Conservation (phyloP, 139 green algal genomes). For the Chlorella sp. region DNA sequence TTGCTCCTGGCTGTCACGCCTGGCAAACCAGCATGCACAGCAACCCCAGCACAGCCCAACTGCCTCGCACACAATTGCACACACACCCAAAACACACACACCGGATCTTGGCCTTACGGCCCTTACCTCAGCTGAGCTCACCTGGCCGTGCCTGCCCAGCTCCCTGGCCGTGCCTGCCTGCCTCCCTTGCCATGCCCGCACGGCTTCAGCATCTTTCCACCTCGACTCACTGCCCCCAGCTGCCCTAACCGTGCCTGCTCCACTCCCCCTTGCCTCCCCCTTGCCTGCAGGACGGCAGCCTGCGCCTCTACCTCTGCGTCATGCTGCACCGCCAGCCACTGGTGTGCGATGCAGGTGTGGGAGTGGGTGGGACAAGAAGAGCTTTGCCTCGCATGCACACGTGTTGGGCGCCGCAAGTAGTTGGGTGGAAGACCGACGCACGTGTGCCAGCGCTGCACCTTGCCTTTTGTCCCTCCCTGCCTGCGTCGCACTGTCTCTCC, state of each 20-base stretch:
- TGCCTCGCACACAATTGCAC: too few relatives aligned
- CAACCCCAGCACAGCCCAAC: too few relatives aligned
- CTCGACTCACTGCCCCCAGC: background rate
- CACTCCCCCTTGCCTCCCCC: background rate
- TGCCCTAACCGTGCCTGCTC: background rate
- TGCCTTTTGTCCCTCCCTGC: background rate
- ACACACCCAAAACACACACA: too few relatives aligned
- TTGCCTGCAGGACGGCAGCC: conserved; percentile 70
- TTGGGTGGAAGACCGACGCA: background rate
- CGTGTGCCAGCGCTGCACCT: too few relatives aligned
- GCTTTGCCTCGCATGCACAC: background rate
- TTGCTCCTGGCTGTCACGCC: too few relatives aligned
- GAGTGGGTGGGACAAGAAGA: background rate
- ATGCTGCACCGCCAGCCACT: conserved; percentile 68
- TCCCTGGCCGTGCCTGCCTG: background rate
- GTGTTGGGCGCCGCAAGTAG: background rate
- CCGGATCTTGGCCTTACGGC: too few relatives aligned
- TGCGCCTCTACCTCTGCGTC: conserved; percentile 81
- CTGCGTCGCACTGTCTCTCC: background rate
- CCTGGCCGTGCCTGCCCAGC: background rate
- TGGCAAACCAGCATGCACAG: too few relatives aligned
- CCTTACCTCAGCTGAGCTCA: too few relatives aligned
- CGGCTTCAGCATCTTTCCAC: background rate
- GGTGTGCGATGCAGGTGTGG: conserved; percentile 50
- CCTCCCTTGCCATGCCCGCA: background rate